phyloP scores from a whole-genome alignment of 805 yeast genomes.

The Scheffersomyces spartinae region DNA sequence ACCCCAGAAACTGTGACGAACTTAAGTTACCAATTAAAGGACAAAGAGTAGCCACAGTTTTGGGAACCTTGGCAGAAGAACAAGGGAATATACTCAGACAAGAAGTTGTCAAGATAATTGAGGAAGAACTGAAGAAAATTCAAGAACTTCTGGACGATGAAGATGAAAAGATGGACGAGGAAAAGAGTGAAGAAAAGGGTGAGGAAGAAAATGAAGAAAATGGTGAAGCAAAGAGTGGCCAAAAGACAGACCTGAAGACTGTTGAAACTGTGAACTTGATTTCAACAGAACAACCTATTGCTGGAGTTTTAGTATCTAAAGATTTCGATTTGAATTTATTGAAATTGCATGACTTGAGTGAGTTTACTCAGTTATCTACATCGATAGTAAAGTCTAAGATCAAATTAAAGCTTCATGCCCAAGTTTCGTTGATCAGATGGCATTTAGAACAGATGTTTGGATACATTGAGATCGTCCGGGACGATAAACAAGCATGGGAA shows the following conservation, averaged over 20 bases:
- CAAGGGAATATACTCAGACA: conserved; percentile 22
- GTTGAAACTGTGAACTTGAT: conserved; percentile 3
- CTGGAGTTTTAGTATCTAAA: conserved; percentile 84
- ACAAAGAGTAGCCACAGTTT: conserved; percentile 65
- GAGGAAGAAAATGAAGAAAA: conserved; percentile 2
- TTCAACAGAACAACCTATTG: conserved; percentile 24
- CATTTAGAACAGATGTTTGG: conserved; percentile 96
- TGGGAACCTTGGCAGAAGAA: conserved; percentile 41
- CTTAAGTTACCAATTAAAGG: conserved; percentile 72
- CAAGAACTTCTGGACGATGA: conserved; percentile 15
- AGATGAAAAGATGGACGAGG: conserved; percentile 5
- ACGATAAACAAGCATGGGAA: conserved; percentile 36
- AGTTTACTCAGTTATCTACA: conserved; percentile 77
- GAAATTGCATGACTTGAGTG: conserved; percentile 79
- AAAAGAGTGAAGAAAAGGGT: conserved; percentile 4
- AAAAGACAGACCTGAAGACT: conserved; percentile 2
- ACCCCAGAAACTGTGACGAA: conserved; percentile 84
- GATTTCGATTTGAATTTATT: conserved; percentile 80
- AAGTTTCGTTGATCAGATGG: conserved; percentile 71
- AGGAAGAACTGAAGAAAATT: conserved; percentile 30
- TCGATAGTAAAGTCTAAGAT: conserved; percentile 79
- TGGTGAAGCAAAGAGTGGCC: conserved; percentile 4
- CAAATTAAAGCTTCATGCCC: conserved; percentile 66
- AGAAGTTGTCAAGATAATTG: conserved; percentile 51
- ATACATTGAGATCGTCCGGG: conserved; percentile 49